Base-by-base conservation (phyloP, 2,329 filamentous ascomycete genomes). In the Apiospora saccharicola region DNA sequence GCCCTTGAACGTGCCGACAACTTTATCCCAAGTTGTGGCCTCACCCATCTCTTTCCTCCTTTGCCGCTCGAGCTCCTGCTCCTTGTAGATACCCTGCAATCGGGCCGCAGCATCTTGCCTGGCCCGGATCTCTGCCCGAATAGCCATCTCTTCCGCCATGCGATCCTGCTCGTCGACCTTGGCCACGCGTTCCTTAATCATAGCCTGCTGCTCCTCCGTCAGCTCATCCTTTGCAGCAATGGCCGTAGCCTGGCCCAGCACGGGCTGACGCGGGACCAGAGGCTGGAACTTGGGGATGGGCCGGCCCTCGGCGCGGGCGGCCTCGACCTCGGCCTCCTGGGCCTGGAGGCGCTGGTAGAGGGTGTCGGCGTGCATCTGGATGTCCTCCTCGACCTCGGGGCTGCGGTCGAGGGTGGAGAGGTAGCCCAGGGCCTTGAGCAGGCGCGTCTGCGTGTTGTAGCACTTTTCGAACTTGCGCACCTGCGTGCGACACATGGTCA, bases 361-460 rank as follows among this genome's bases (percentile, higher is more conserved):
- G 75, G 90, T 90, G 84, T 99, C 96, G 73, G 96, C 96, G 81
- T 98, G 95, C 92, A 98, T 94, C 83, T 98, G 96, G 74, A 99
- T 94, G 76, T 92, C 90, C 81, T 98, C 95, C 77, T 98, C 93
- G 70, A 93, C 88, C 43, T 91, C 88, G 0, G 87, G 84, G 12
- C 91, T 85, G 30, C 91, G 89, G 64, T 92, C 89, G 74, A 90
- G 85, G 37, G 90, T 90, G 10, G 90, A 89, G 46, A 97, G 88
- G 80, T 98, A 98, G 5, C 96, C 96, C 24, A 99, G 84, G 1
- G 95, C 95, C 82, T 96, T 95, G 41, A 99, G 85, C 77, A 99
- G 95, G 81, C 96, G 93, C 79, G 90, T 91, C 84, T 99, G 96
- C 85, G 95, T 95, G 71, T 88, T 92, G 81, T 96, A 98, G 85